These are phyloP conservation scores for Salix caprea DNA, from an alignment of 345 rosid genomes.

Conservation along the genomic window DNA sequence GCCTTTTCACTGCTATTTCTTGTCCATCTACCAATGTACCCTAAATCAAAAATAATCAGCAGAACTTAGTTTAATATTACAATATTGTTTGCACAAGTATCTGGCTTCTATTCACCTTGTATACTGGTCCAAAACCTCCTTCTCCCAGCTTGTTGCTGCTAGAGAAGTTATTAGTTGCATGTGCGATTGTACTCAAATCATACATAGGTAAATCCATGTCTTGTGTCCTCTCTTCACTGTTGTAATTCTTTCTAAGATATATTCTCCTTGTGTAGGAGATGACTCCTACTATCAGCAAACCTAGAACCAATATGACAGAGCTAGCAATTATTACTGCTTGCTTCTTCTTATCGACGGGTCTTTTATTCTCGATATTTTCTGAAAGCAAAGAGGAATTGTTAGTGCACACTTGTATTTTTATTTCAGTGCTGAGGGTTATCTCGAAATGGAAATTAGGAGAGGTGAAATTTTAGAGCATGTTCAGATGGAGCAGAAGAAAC, in stretches of 20 bases:
- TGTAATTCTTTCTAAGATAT: not conserved
- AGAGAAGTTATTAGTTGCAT: slow-evolving; percentile 19
- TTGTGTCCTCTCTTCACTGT: not conserved
- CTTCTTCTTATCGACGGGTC: not conserved
- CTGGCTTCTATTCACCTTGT: not conserved
- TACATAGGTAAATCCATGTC: not conserved
- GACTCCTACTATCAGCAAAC: not conserved
- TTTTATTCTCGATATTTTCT: no score
- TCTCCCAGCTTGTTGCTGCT: slow-evolving; percentile 20
- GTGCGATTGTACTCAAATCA: not conserved
- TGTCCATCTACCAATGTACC: slow-evolving; percentile 35
- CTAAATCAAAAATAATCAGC: not conserved
- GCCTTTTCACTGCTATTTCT: slow-evolving; percentile 53
- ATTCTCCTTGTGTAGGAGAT: not conserved
- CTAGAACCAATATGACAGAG: not conserved
- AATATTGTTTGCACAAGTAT: no score
- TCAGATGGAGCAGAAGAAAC: no score
- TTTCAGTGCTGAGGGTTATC: no score
- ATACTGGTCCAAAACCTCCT: slow-evolving; percentile 31
- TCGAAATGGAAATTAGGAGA: no score
- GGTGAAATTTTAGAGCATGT: no score
- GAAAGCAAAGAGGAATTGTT: no score
- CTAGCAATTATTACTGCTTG: not conserved
- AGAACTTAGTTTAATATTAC: no score
- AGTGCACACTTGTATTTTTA: no score